Conservation (phyloP, 2,329 filamentous ascomycete species). For the Botrytis cinerea region DNA sequence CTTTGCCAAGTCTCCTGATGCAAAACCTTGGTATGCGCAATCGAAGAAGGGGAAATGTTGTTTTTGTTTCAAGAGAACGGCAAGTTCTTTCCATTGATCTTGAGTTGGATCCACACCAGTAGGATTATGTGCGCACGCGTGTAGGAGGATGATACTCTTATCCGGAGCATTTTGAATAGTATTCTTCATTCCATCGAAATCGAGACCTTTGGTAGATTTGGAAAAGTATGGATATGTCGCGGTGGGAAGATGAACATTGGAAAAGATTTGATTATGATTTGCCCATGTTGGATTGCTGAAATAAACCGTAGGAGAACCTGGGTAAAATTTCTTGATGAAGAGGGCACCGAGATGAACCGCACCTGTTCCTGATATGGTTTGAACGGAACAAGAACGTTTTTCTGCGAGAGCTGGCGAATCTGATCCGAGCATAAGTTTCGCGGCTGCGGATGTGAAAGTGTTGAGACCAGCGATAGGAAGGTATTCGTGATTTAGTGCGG, state of each 20-base stretch:
- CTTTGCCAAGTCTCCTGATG: constrained; percentile 80
- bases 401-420: constrained; percentile 81
- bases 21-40: constrained; percentile 96
- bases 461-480: constrained; percentile 89
- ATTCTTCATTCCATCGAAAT: constrained; percentile 84
- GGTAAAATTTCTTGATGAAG: constrained; percentile 92
- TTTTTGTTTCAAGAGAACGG: constrained; percentile 71
- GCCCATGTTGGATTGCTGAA: constrained; percentile 96
- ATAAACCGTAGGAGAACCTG: constrained; percentile 74
- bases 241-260: constrained; percentile 77
- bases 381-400: constrained; percentile 77
- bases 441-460: constrained; percentile 84
- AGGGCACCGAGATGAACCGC: constrained; percentile 90
- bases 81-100: constrained; percentile 93
- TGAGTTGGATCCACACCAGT: constrained; percentile 93
- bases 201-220: constrained; percentile 82
- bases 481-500: constrained; percentile 95
- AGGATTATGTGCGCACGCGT: constrained; percentile 97
- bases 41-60: constrained; percentile 98
- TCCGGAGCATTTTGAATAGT: constrained; percentile 71
- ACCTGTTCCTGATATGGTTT: constrained; percentile 97
- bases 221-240: constrained; percentile 93
- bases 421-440: constrained; percentile 81
- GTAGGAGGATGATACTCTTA: constrained; percentile 83
- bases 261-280: constrained; percentile 98